Evolutionary conservation across 257 asterid species (phyloP).

Genomic region (Pogostemon cablin): DNA sequence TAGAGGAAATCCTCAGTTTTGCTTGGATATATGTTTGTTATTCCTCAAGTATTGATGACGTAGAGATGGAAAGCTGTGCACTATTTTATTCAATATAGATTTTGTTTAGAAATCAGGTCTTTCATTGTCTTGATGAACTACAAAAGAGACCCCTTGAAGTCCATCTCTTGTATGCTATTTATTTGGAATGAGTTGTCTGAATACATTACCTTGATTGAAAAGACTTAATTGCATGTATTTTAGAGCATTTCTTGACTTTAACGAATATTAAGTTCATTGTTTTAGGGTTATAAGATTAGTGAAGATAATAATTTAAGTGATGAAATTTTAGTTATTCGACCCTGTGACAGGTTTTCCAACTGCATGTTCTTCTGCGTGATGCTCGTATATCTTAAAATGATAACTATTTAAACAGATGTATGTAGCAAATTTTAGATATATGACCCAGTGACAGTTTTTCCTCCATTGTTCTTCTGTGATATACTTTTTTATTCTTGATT

Average conservation of each 20-base stretch:
- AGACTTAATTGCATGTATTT: neutral
- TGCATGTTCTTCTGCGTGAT: slow-evolving; percentile 3
- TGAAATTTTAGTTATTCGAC: neutral
- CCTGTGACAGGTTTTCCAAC: neutral
- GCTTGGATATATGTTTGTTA: neutral
- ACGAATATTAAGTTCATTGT: slow-evolving; percentile 1
- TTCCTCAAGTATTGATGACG: slow-evolving; percentile 19
- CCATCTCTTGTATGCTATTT: neutral
- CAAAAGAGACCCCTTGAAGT: neutral
- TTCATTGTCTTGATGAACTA: neutral
- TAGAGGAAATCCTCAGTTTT: neutral
- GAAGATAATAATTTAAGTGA: neutral
- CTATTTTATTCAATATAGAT: neutral
- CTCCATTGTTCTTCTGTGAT: slow-evolving; percentile 10
- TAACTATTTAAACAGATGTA: too few relatives aligned
- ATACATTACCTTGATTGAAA: slow-evolving; percentile 11
- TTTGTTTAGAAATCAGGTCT: neutral
- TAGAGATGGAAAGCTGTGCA: neutral
- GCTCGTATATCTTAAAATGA: too few relatives aligned
- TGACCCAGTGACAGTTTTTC: neutral
- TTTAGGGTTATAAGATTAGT: neutral
- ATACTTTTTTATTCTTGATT: slow-evolving; percentile 25
- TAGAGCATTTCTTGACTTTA: slow-evolving; percentile 3
- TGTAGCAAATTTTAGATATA: neutral
- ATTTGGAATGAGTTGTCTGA: neutral